Evolutionary conservation across 257 asterid species (phyloP), one percentile per base, ranked within the genome.

Genomic region (Fraxinus excelsior): DNA sequence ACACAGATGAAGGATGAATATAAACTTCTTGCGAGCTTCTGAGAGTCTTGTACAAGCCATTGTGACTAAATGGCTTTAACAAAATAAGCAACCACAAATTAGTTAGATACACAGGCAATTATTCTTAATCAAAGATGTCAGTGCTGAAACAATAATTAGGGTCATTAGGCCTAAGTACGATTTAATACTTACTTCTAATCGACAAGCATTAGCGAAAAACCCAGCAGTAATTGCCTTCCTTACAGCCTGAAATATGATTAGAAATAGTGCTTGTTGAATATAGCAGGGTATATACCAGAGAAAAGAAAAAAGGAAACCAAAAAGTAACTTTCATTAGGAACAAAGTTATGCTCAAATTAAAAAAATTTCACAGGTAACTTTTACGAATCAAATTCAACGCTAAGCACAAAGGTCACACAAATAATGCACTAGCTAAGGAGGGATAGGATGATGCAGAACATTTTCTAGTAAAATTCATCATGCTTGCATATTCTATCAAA

Each of bases 21-120:
- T 91, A 91, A 38, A 93, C 99, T 82, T 93, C 98, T 85, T 96
- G 97, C 46, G 99, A 90, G 79, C 96, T 80, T 82, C 99, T 87
- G 68, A 93, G 49, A 3, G 98, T 96, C 89, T 89, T 93, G 94
- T 96, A 93, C 80, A 82, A 75, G 53, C 98, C 99, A 62, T 91
- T 93, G 81, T 93, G 94, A 84, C 97, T 93, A 90, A 76, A 93
- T 23, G 97, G 89, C 99, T 94, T 74, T 29, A 26, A 80, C 60
- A 80, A 44, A 42, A 65, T 65, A 42, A 73, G 72, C 18, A 60
- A 69, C 46, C 82, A 80, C 70, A 78, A 25, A 76, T 53, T 26
- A 42, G 29, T 68, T 67, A 73, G 32, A 75, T 74, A 69, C 25
- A 78, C 29, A 53, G 31, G 69, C 34, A 65, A 38, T 53, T 64